Conservation (phyloP, 441 rosid species). For the Brassica hybrid region DNA sequence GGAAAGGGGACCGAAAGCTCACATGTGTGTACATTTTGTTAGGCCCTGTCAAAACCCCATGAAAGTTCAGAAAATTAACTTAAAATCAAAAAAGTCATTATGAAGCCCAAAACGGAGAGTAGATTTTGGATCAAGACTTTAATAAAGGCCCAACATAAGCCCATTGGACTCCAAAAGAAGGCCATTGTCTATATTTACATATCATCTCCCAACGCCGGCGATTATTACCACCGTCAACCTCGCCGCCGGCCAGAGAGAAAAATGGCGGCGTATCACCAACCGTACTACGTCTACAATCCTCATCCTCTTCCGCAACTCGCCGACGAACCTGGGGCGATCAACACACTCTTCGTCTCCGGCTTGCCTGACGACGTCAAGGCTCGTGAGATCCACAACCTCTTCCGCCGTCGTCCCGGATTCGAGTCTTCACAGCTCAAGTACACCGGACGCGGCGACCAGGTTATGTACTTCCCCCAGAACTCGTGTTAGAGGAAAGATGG, state of each 20-base stretch:
- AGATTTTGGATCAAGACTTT: not conserved
- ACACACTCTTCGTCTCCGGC: slow-evolving; percentile 80
- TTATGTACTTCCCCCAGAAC: slow-evolving; percentile 1
- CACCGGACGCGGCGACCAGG: slow-evolving; percentile 92
- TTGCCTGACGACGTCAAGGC: slow-evolving; percentile 85
- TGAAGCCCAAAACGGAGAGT: not conserved
- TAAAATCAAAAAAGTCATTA: not conserved
- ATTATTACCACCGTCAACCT: slow-evolving; percentile 9
- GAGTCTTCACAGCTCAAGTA: slow-evolving; percentile 86
- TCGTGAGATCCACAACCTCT: slow-evolving; percentile 91
- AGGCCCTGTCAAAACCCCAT: not conserved
- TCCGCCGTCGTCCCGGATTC: slow-evolving; percentile 76
- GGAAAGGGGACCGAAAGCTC: not conserved
- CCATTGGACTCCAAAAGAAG: not conserved
- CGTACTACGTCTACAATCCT: slow-evolving; percentile 50
- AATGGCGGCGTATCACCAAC: slow-evolving; percentile 51
- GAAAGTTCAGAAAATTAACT: not conserved
- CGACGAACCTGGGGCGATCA: slow-evolving; percentile 53
- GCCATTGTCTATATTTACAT: not conserved
- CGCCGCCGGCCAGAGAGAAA: slow-evolving; percentile 24
- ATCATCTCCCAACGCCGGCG: slow-evolving; percentile 36
- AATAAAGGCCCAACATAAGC: not conserved
- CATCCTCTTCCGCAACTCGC: slow-evolving; percentile 35
- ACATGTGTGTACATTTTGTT: not conserved
- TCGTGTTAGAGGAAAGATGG: not conserved